Percentiles rank a stretch among this genome's conserved stretches.
Evolutionary conservation across 495 filamentous ascomycete genomes (phyloP).

Genomic region (Neurospora discreta): DNA sequence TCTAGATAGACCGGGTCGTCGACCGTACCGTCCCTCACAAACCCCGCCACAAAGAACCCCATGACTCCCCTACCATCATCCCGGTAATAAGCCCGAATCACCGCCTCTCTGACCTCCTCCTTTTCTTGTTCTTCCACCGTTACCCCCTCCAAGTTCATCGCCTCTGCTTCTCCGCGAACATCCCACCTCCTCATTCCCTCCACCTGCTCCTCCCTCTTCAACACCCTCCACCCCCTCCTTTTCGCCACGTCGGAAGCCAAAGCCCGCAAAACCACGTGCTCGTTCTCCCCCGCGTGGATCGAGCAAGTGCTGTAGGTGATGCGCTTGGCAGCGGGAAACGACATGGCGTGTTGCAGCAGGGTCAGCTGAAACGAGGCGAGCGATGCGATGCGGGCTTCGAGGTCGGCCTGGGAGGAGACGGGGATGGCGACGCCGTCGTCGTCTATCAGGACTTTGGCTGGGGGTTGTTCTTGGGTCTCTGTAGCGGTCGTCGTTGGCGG

Average conservation of each 20-base stretch:
- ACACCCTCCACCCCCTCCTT: constrained; percentile 62
- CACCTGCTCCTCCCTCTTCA: constrained; percentile 59
- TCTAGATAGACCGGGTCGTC: background rate
- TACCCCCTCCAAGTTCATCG: constrained; percentile 23
- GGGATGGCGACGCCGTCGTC: constrained; percentile 36
- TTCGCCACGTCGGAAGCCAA: constrained; percentile 53
- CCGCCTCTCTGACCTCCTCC: constrained; percentile 48
- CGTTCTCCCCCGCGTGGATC: constrained; percentile 75
- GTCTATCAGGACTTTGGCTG: constrained; percentile 26
- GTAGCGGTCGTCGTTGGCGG: background rate
- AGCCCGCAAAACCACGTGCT: constrained; percentile 63
- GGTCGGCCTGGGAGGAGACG: constrained; percentile 29
- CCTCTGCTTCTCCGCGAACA: constrained; percentile 49
- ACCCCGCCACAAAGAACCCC: constrained; percentile 39
- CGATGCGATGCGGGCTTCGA: constrained; percentile 50
- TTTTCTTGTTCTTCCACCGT: constrained; percentile 42
- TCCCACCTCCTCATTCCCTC: constrained; percentile 60
- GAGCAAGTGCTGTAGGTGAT: constrained; percentile 94
- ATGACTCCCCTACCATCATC: constrained; percentile 61
- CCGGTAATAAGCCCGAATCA: constrained; percentile 62
- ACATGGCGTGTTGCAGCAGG: constrained; percentile 71
- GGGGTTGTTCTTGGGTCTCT: constrained; percentile 15
- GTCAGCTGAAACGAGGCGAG: constrained; percentile 67
- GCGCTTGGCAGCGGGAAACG: constrained; percentile 62
- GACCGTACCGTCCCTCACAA: constrained; percentile 24